Base-by-base conservation (phyloP, 1,284 basidiomycete species). In the Inonotus hispidus region DNA sequence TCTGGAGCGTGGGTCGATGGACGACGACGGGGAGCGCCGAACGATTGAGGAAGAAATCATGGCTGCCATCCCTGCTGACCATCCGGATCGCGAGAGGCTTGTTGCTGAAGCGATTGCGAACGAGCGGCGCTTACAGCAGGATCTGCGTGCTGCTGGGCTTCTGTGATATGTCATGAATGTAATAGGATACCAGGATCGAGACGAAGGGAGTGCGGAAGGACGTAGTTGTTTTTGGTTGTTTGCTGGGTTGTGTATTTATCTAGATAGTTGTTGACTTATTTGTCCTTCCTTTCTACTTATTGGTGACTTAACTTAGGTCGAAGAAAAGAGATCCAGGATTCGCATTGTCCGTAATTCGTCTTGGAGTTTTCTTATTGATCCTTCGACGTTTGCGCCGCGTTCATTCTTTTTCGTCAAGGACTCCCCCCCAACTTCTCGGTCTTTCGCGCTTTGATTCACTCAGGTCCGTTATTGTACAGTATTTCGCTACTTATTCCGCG, bases 101-200 rank as follows among this genome's bases (percentile, higher is more conserved):
- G 67, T 82, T 32, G 75, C 75, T 54, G 75, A 79, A 57, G 82
- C 79, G n/a, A 67, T 83, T 21, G 77, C 73, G 63, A 77, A 77
- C 60, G 85, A 88, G 65, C 77, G 78, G 61, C 77, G 82, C 62
- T 70, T 90, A 66, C 81, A 83, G 63, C 73, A 76, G 6, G 83
- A 85, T 68, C 72, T 90, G 66, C 78, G 85, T 59, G 79, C 77
- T 41, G 87, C 86, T n/a, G 88, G 87, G 39, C 74, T 88, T 60
- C 65, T 88, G 35, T 89, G 67, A 55, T 25, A 50, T 21, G 21
- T 3, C 7, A 50, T n/a, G 29, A 27, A 52, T 52, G 29, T 27
- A 52, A 35, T 16, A 19, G 29, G 25, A 52, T 19, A 21, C 23
- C 47, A 25, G 11, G 11, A 2, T 7, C 25, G 21, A 49, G 47